These are phyloP conservation scores for Leucocoprinus birnbaumii DNA, from an alignment of 768 basidiomycete genomes.

Conservation along the genomic window DNA sequence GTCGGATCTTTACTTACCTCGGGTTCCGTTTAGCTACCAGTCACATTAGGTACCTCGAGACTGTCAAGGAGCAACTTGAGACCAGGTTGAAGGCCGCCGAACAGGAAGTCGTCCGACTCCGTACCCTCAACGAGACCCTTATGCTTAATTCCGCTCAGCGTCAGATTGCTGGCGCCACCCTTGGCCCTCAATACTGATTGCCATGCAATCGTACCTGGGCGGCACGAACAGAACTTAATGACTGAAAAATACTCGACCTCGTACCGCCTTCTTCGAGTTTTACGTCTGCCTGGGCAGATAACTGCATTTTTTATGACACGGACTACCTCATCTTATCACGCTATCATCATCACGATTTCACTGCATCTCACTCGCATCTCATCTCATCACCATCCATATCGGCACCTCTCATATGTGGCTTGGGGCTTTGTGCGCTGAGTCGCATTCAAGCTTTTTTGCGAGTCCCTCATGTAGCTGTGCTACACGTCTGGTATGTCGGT, in stretches of 20 bases:
- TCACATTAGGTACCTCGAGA: slow-evolving; percentile 86
- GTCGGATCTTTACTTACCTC: not conserved
- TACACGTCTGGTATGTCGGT: slow-evolving; percentile 34
- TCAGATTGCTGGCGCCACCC: slow-evolving; percentile 53
- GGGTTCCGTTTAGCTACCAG: slow-evolving; percentile 54
- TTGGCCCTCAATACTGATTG: slow-evolving; percentile 47
- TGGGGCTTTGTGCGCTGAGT: slow-evolving; percentile 10
- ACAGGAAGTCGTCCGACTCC: slow-evolving; percentile 76
- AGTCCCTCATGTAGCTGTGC: slow-evolving; percentile 54
- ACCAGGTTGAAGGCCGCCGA: slow-evolving; percentile 75
- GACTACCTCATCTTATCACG: slow-evolving; percentile 32
- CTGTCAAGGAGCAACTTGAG: slow-evolving; percentile 73
- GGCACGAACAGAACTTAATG: slow-evolving; percentile 22
- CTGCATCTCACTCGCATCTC: slow-evolving; percentile 29
- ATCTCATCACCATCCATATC: slow-evolving; percentile 24
- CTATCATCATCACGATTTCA: slow-evolving; percentile 11
- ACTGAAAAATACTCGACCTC: slow-evolving; percentile 25
- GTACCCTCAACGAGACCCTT: slow-evolving; percentile 85
- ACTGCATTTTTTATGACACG: slow-evolving; percentile 55
- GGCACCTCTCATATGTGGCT: slow-evolving; percentile 17
- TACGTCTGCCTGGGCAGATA: slow-evolving; percentile 59
- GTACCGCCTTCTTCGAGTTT: slow-evolving; percentile 28
- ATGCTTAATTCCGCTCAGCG: slow-evolving; percentile 82
- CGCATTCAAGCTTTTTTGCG: slow-evolving; percentile 11
- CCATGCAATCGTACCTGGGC: slow-evolving; percentile 27